These are phyloP conservation scores for Ceratocystis eucalypticola DNA, from an alignment of 2,329 filamentous ascomycete genomes.

Conservation along the genomic window DNA sequence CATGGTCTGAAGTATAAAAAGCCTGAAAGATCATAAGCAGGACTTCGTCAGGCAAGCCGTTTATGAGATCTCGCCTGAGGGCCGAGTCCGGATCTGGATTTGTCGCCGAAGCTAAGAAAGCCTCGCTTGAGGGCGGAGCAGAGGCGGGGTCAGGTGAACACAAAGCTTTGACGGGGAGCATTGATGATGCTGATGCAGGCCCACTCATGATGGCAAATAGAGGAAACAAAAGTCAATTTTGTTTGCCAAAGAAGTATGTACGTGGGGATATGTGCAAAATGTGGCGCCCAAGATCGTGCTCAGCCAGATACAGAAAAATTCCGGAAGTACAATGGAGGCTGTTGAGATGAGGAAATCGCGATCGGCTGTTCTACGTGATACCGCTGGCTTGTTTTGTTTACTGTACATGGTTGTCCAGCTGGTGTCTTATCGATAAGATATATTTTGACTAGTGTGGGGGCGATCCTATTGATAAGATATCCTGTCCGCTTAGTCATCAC, in stretches of 20 bases:
- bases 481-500: neutral
- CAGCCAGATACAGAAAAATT: neutral
- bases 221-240: too few species aligned
- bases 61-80: neutral
- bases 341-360: neutral
- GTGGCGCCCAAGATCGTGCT: neutral
- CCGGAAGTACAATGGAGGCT: neutral
- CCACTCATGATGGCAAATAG: neutral
- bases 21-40: conserved; percentile 5
- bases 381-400: neutral
- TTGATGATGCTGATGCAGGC: neutral
- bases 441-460: neutral
- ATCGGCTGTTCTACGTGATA: neutral
- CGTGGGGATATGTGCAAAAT: neutral
- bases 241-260: too few species aligned
- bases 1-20: neutral
- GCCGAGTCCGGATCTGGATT: neutral
- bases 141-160: neutral
- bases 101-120: neutral
- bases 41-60: conserved; percentile 13
- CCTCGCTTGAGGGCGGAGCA: neutral
- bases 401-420: neutral
- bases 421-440: neutral
- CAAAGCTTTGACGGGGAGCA: neutral
- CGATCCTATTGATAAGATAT: neutral